Percentiles rank a stretch among this genome's conserved stretches.
These are phyloP conservation scores for Pseudonitzschia delicatissima DNA, from an alignment of 108 stramenopile genomes.

Conservation along the genomic window DNA sequence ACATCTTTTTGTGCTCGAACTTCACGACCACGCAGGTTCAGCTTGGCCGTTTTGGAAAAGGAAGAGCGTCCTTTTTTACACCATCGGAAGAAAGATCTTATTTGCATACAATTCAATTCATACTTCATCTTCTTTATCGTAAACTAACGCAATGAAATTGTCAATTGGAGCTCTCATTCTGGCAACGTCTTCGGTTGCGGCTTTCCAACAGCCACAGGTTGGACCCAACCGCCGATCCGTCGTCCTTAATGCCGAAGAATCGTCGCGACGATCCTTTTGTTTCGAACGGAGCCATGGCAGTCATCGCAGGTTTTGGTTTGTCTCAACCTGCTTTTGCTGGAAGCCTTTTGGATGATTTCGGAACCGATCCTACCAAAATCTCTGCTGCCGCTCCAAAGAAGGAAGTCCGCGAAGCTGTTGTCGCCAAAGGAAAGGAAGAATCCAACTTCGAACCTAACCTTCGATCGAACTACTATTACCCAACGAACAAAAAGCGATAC, in stretches of 20 bases:
- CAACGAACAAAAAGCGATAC: constrained; percentile 75
- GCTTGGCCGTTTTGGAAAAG: too few relatives aligned
- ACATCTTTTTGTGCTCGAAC: too few relatives aligned
- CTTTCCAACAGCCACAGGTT: constrained; percentile 6
- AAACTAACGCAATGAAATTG: constrained; percentile 8
- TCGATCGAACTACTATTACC: constrained; percentile 77
- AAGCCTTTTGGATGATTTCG: constrained; percentile 67
- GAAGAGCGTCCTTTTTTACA: too few relatives aligned
- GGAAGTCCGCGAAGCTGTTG: neutral
- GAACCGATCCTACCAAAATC: constrained; percentile 68
- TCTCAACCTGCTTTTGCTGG: constrained; percentile 31
- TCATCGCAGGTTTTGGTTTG: neutral
- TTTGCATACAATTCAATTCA: too few relatives aligned
- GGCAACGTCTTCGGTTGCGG: constrained; percentile 10
- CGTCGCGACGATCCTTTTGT: constrained; percentile 10
- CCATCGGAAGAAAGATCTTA: too few relatives aligned
- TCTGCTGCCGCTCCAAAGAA: constrained; percentile 1
- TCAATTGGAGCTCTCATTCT: constrained; percentile 1
- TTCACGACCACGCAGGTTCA: too few relatives aligned
- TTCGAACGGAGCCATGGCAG: neutral
- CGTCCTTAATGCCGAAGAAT: neutral
- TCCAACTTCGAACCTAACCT: constrained; percentile 74
- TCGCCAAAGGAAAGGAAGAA: constrained; percentile 34
- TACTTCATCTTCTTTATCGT: too few relatives aligned
- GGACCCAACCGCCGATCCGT: neutral